phyloP scores from a whole-genome alignment of 2,329 filamentous ascomycete genomes.

The Scolecobasidium constrictum region DNA sequence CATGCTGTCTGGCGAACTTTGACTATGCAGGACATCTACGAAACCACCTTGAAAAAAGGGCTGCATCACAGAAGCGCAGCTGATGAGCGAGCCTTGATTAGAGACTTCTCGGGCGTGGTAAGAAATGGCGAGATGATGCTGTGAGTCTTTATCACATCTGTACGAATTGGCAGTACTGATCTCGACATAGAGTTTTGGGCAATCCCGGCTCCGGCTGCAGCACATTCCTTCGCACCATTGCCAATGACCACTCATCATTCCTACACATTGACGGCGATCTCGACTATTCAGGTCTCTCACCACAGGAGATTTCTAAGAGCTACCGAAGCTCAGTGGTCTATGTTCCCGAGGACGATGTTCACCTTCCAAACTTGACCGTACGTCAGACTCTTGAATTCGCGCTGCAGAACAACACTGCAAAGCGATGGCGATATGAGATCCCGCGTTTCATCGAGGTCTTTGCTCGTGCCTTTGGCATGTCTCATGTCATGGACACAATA shows the following conservation, averaged over 20 bases:
- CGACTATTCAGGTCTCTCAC: conserved; percentile 43
- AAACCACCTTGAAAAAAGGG: too few relatives aligned
- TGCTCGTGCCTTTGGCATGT: conserved; percentile 46
- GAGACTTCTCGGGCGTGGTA: conserved; percentile 56
- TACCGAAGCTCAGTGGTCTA: conserved; percentile 60
- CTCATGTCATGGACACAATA: conserved; percentile 59
- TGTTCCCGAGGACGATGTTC: conserved; percentile 66
- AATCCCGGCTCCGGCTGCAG: conserved; percentile 61
- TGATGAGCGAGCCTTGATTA: conserved; percentile 56
- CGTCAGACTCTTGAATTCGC: conserved; percentile 66
- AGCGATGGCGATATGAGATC: conserved; percentile 47
- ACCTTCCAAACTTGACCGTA: conserved; percentile 69
- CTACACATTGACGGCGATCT: conserved; percentile 38
- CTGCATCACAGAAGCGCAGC: too few relatives aligned
- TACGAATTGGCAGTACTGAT: too few relatives aligned
- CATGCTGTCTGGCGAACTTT: too few relatives aligned
- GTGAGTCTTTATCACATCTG: too few relatives aligned
- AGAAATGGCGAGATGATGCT: conserved; percentile 64
- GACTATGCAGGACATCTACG: too few relatives aligned
- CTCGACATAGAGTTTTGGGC: too few relatives aligned
- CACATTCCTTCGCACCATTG: conserved; percentile 57
- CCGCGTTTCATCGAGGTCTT: conserved; percentile 55
- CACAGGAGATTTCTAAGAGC: conserved; percentile 41
- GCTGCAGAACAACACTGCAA: conserved; percentile 55
- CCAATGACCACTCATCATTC: conserved; percentile 53